Percentiles rank a stretch among this genome's conserved stretches.
Conservation (phyloP, 2,329 filamentous ascomycete genomes). For the Cladophialophora chaetospira region DNA sequence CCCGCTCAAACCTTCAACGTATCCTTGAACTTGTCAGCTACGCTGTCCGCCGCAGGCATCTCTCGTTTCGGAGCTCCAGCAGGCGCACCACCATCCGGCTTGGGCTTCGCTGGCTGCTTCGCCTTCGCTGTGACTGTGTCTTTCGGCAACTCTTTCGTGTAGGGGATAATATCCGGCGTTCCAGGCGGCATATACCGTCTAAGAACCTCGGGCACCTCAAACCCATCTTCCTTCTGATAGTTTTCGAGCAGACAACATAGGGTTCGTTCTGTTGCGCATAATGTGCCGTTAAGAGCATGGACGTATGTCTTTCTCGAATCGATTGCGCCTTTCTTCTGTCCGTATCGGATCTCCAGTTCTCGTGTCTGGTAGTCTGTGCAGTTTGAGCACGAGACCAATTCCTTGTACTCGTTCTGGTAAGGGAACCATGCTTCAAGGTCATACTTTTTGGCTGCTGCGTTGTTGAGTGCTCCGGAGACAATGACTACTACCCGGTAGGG, state of each 20-base stretch:
- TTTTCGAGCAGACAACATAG: conserved; percentile 96
- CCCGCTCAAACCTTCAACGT: conserved; percentile 40
- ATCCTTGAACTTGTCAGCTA: conserved; percentile 45
- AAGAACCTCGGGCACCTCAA: conserved; percentile 78
- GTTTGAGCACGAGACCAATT: conserved; percentile 95
- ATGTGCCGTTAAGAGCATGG: conserved; percentile 85
- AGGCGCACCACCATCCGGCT: conserved; percentile 31
- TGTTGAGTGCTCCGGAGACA: conserved; percentile 93
- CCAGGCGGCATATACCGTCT: conserved; percentile 83
- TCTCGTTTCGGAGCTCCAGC: conserved; percentile 30
- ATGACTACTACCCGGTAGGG: conserved; percentile 93
- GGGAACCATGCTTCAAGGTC: conserved; percentile 97
- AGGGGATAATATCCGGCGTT: conserved; percentile 84
- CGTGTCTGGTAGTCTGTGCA: conserved; percentile 97
- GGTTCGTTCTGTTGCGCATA: conserved; percentile 88
- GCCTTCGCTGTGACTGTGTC: conserved; percentile 65
- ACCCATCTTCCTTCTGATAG: conserved; percentile 86
- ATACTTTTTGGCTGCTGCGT: conserved; percentile 86
- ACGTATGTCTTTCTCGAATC: conserved; percentile 90
- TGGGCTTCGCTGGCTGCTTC: conserved; percentile 42
- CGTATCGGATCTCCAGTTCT: conserved; percentile 88
- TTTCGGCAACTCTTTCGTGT: conserved; percentile 80
- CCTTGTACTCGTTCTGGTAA: conserved; percentile 96
- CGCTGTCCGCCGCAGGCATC: conserved; percentile 36
- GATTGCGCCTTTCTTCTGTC: conserved; percentile 75